Percentiles rank a stretch among this genome's conserved stretches.
Conservation (phyloP, 306 rosid species). For the Cyamopsis tetragonoloba region DNA sequence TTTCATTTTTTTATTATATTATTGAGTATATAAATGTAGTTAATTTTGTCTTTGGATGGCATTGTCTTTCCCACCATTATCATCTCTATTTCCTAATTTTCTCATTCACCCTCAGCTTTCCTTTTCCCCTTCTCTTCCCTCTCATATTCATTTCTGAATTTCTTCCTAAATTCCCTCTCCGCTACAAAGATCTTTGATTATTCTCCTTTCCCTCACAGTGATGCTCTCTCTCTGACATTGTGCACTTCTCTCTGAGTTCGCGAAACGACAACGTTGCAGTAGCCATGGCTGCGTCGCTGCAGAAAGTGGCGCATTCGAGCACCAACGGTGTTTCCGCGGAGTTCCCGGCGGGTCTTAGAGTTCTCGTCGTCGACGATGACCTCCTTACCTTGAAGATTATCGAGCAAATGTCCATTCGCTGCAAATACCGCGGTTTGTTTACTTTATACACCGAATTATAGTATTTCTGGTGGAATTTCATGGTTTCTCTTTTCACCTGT, state of each 20-base stretch:
- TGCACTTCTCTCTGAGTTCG: neutral
- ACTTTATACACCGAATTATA: too few relatives aligned
- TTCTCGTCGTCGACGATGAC: conserved; percentile 77
- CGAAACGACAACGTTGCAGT: conserved; percentile 4
- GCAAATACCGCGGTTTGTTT: conserved; percentile 53
- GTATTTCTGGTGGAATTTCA: too few relatives aligned
- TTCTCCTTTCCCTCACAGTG: too few relatives aligned
- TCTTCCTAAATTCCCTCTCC: too few relatives aligned
- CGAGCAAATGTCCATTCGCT: conserved; percentile 60
- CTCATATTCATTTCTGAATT: too few relatives aligned
- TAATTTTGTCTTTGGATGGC: neutral
- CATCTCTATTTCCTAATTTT: neutral
- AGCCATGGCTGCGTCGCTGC: conserved; percentile 46
- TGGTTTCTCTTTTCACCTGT: too few relatives aligned
- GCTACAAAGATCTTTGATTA: too few relatives aligned
- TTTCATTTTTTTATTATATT: too few relatives aligned
- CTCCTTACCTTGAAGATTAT: conserved; percentile 45
- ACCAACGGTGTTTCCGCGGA: neutral
- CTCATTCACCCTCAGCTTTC: neutral
- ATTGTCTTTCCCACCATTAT: neutral
- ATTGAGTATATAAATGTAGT: too few relatives aligned
- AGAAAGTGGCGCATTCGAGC: conserved; percentile 46
- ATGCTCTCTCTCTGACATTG: neutral
- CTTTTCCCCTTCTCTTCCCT: too few relatives aligned
- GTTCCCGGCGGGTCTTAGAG: conserved; percentile 66